Evolutionary conservation across 176 grass and related monocot genomes (phyloP).

Genomic region (Avena insularis): DNA sequence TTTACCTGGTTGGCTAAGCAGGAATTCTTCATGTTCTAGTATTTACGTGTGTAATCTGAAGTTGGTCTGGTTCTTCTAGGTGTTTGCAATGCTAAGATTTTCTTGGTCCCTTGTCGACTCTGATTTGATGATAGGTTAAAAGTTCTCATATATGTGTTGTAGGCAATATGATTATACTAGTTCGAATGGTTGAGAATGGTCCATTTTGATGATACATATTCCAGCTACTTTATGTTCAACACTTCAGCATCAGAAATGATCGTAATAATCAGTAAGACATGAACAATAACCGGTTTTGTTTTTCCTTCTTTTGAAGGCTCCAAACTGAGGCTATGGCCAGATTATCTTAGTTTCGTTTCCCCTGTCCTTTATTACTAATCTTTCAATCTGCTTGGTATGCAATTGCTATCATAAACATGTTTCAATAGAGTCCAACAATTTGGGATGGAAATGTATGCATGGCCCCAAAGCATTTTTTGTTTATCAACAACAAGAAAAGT

Average conservation of each 20-base stretch:
- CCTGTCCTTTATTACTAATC: not conserved
- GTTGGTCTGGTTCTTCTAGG: not conserved
- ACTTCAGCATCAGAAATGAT: not conserved
- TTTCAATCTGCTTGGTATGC: not conserved
- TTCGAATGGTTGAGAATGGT: not conserved
- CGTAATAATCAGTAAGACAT: not conserved
- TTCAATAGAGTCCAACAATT: not conserved
- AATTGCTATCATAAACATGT: not conserved
- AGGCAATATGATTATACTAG: not conserved
- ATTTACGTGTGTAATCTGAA: not conserved
- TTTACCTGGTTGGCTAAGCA: too few relatives aligned
- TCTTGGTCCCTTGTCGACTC: not conserved
- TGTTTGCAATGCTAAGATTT: not conserved
- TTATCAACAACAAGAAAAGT: not conserved
- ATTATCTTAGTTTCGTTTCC: not conserved
- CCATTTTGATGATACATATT: not conserved
- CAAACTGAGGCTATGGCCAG: not conserved
- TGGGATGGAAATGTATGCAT: too few relatives aligned
- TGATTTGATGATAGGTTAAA: not conserved
- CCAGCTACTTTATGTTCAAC: too few relatives aligned
- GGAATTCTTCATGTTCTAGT: not conserved
- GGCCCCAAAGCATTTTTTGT: not conserved
- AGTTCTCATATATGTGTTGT: not conserved
- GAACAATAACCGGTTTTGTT: not conserved
- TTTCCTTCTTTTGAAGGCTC: not conserved